Base-by-base conservation (phyloP, 2,329 filamentous ascomycete species). In the Mycocentrospora acerina region DNA sequence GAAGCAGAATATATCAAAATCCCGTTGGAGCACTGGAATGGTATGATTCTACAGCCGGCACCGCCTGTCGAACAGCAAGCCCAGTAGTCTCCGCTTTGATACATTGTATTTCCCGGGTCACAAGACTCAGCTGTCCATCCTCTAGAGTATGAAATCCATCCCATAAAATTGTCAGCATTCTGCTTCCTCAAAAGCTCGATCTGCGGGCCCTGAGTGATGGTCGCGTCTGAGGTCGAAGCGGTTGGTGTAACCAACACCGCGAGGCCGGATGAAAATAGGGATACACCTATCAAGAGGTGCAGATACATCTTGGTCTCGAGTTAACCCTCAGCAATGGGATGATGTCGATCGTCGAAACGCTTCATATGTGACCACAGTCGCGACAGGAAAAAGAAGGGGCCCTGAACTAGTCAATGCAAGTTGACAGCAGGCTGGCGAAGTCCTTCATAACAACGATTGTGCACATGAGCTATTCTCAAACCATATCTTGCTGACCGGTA, bases 151-250 rank as follows among this genome's bases (percentile, higher is more conserved):
- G 36, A 40, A 2, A 59, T 24, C 58, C 58, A 61, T 33, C 56
- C 56, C 31, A 60, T 56, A 34, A 51, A 57, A 10, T 44, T 40
- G 25, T 48, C 42, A 24, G 57, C 34, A 32, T 55, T 51, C 29
- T 60, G 58, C 29, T 51, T 59, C 27, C 40, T 54, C 4, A 59
- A 36, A 4, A 61, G 44, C 37, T 60, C 53, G 24, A 47, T 27
- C 14, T 54, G 34, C 7, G 57, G 54, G 8, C 48, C 54, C 16
- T 47, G 42, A 18, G 59, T 60, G 18, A 60, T 60, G 11, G 56
- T 55, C 14, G 57, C 50, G 17, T 55, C 51, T n/a, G 49, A 34
- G 8, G 36, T 32, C 13, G 35, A 34, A n/a, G 40, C 44, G 6
- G 54, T 41, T 15, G 51, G 34, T 13, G 44, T 43, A 12, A 54